Evolutionary conservation across 106 monocot genomes (phyloP).

Genomic region (Iris macrosiphon): DNA sequence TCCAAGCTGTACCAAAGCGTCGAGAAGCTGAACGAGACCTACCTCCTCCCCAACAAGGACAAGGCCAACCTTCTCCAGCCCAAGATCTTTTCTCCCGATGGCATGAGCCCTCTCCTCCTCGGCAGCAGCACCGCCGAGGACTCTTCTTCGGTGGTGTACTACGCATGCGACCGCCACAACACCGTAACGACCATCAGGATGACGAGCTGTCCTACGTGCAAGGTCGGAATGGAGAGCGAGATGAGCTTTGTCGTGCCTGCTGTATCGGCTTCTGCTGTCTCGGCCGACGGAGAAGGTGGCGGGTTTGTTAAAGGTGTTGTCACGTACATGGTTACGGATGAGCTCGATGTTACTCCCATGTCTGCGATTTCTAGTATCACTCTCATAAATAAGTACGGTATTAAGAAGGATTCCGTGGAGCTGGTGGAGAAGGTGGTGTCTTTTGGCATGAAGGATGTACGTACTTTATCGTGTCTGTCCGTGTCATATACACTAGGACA

Average conservation of each 20-base stretch:
- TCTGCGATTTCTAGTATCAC: constrained; percentile 19
- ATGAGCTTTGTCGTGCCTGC: neutral
- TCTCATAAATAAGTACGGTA: constrained; percentile 18
- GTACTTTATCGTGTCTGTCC: too few species aligned
- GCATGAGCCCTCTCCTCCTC: neutral
- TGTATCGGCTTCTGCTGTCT: neutral
- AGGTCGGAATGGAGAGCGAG: neutral
- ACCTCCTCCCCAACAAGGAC: neutral
- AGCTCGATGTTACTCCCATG: constrained; percentile 25
- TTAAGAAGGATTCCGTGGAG: constrained; percentile 10
- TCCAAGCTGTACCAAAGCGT: constrained; percentile 7
- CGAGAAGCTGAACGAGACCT: constrained; percentile 5
- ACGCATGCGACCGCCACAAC: neutral
- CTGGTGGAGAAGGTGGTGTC: constrained; percentile 13
- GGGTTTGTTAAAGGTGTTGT: constrained; percentile 23
- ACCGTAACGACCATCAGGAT: neutral
- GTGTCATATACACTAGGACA: too few species aligned
- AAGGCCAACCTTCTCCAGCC: neutral
- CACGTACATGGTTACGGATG: constrained; percentile 35
- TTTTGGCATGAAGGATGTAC: constrained; percentile 19
- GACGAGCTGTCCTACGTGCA: neutral
- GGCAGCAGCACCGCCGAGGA: neutral
- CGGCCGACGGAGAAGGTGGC: neutral
- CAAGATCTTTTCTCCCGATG: neutral
- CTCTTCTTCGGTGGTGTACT: neutral